Percentiles rank a stretch among this genome's conserved stretches.
Evolutionary conservation across 441 rosid species (phyloP).

Genomic region (Brassica hybrid): DNA sequence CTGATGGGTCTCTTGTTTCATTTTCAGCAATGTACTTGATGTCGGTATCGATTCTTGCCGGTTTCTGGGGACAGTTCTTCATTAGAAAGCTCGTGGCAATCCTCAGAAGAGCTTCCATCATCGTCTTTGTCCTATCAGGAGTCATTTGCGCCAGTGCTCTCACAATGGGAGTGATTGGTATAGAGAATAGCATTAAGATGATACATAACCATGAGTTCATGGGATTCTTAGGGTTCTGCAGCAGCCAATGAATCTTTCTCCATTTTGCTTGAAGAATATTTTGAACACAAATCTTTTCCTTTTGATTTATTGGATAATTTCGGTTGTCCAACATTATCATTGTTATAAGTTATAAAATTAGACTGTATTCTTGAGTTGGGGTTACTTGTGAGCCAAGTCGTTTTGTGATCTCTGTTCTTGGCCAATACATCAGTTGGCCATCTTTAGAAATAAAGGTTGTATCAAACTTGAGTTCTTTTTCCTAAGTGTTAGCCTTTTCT

Average conservation of each 20-base stretch:
- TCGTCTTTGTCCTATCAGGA: constrained; percentile 78
- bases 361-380: background rate
- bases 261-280: background rate
- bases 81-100: constrained; percentile 67
- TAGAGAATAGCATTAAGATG: constrained; percentile 66
- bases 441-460: background rate
- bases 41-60: constrained; percentile 71
- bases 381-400: constrained; percentile 32
- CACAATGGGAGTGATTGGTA: constrained; percentile 82
- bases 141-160: constrained; percentile 89
- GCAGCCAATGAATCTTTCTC: constrained; percentile 56
- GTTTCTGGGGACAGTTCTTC: constrained; percentile 92
- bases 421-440: constrained; percentile 31
- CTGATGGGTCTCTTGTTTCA: background rate
- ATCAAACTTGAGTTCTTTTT: background rate
- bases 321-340: constrained; percentile 54
- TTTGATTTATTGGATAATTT: constrained; percentile 49
- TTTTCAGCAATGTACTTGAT: constrained; percentile 72
- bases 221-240: constrained; percentile 87
- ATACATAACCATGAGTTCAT: constrained; percentile 79
- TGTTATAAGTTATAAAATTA: background rate
- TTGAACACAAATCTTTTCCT: background rate
- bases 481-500: background rate
- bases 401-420: constrained; percentile 14
- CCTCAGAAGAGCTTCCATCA: constrained; percentile 70